Base-by-base conservation (phyloP, 2,329 filamentous ascomycete species). In the Apiospora pterosperma region DNA sequence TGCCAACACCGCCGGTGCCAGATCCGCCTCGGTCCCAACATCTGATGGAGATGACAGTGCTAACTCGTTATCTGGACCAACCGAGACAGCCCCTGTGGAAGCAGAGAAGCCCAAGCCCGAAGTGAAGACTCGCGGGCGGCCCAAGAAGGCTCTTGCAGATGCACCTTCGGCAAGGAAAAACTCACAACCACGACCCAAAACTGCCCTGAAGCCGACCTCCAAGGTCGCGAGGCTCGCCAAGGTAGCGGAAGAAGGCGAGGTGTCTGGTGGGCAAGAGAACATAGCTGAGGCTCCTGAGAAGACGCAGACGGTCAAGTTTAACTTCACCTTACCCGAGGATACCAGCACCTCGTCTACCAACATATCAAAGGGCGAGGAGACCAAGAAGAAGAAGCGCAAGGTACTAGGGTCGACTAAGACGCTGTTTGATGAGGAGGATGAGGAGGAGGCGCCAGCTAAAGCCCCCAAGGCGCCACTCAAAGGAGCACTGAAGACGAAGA, bases 351-450 rank as follows among this genome's bases (percentile, higher is more conserved):
- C 66, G 12, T 66, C 68, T 25, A 67, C 70, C 23, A 65, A 66
- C 64, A 52, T 62, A 11, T 58, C 77, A 79, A 68, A 71, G 69
- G 36, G 79, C 5, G 71, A 74, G 34, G 65, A 83, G 68, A 79
- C 76, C 7, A 55, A 55, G 76, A 89, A 87, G 74, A 92, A 90
- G 82, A 93, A 90, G 81, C 87, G 90, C 67, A 94, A 92, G 77
- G 78, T 92, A 5, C 81, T 92, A 1, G 88, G 89, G 25, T 82
- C 84, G 25, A 86, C 85, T 59, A 87, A 88, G 68, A 91, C 88
- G 3, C 74, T 96, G 6, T 92, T 95, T 70, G 89, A 91, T 65
- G 89, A 90, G 10, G 89, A 89, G 5, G 90, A 91, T 10, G 84
- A 82, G 5, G 87, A 76, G 12, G 86, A 86, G 34, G 73, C 71